Base-by-base conservation (phyloP, 441 rosid genomes). In the Gossypium schwendimanii region DNA sequence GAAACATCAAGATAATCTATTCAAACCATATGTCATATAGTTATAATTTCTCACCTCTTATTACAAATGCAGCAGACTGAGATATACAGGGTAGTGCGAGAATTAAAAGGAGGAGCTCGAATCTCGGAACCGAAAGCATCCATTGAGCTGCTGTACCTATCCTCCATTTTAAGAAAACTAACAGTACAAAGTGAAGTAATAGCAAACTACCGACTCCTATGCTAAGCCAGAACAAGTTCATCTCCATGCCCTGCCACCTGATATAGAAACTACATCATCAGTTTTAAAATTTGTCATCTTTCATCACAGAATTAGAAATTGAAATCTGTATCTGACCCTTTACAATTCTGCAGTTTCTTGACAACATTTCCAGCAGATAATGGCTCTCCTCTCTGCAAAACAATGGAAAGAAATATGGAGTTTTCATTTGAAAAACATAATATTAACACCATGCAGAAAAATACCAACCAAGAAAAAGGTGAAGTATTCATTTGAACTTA, bases 371-470 rank as follows among this genome's bases (percentile, higher is more conserved):
- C 63, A 53, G 87, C 88, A 71, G 90, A 82, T 31, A 83, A 69
- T 8, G 88, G 87, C 83, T 87, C 88, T 76, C 88, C 90, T 76
- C 87, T 83, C 90, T 87, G 86, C 79, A 78, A 36, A 50, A 63
- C 20, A 63, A 47, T 20, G n/a, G 10, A 70, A n/a, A 44, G 15
- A 63, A 20, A 58, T 14, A 18, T 21, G 62, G 39, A 20, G 50
- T 21, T 39, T 11, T 52, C 36, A 18, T n/a, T 7, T 54, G 26
- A 23, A 65, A 44, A 15, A 15, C 17, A 33, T 15, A 72, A 53
- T 18, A 53, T 58, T 33, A 69, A 70, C 71, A 11, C 14, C 18
- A 60, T 41, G 59, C 10, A 44, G 47, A 26, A 59, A 31, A 36
- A 59, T 83, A 77, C 87, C 76, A 66, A 84, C 87, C 86, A 87